Evolutionary conservation across 208 protist genomes (phyloP).

Genomic region (Trichomonas vaginalis): DNA sequence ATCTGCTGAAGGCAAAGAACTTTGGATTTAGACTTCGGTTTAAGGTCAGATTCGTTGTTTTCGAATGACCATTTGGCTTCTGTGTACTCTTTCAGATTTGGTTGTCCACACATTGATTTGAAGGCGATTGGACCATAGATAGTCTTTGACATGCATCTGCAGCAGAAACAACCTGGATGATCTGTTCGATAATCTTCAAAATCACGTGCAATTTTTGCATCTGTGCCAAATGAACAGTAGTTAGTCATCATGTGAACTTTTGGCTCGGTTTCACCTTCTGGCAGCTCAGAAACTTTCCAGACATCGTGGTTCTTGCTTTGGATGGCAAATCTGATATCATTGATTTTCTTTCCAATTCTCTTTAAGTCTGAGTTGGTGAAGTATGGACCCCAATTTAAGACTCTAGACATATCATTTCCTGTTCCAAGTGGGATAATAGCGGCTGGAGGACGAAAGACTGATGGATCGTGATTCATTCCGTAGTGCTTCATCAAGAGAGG

Average conservation of each 20-base stretch:
- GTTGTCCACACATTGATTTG: not conserved
- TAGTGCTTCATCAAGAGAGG: not conserved
- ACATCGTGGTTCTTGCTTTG: not conserved
- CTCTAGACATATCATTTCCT: not conserved
- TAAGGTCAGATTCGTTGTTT: not conserved
- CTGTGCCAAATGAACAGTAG: not conserved
- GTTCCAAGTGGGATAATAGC: not conserved
- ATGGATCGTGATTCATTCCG: not conserved
- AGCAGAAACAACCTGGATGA: not conserved
- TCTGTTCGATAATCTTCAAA: not conserved
- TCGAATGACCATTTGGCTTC: not conserved
- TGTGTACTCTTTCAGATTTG: not conserved
- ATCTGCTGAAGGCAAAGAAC: not conserved
- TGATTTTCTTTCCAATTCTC: not conserved
- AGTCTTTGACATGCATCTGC: not conserved
- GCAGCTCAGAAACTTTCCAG: not conserved
- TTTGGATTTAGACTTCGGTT: not conserved
- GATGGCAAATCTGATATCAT: not conserved
- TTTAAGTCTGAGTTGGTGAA: not conserved
- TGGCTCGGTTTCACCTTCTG: not conserved
- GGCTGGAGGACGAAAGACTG: not conserved
- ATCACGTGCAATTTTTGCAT: not conserved
- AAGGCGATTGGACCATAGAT: not conserved
- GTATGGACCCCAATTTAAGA: not conserved
- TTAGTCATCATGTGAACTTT: not conserved